A percentile compares a stretch with the other conserved stretches of the same genome.
Conservation (phyloP, 2,329 filamentous ascomycete species). For the Aureobasidium sp. region DNA sequence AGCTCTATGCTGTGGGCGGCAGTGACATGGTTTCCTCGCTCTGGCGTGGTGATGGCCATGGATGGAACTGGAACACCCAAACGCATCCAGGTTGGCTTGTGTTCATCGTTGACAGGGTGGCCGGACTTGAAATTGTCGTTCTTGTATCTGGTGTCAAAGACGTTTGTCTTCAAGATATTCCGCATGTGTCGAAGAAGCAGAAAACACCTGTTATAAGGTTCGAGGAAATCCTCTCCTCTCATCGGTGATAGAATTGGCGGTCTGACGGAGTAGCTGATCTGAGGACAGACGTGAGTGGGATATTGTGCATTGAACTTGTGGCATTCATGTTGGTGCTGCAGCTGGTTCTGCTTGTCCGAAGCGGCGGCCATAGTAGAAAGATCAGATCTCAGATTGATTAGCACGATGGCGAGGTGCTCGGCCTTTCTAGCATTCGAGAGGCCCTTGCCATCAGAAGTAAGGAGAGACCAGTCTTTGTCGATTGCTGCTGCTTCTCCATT, state of each 20-base stretch:
- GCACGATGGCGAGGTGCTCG: background rate
- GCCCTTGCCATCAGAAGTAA: conserved; percentile 2
- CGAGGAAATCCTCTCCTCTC: background rate
- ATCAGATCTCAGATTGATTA: background rate
- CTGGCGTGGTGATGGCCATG: background rate
- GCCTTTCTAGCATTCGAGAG: background rate
- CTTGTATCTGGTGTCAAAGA: background rate
- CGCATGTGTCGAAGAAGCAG: background rate
- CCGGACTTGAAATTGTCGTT: background rate
- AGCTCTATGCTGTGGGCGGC: background rate
- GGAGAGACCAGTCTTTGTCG: background rate
- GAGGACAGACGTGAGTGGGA: background rate
- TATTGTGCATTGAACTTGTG: background rate
- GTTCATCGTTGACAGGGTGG: background rate
- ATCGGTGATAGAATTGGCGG: background rate
- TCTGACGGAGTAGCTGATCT: background rate
- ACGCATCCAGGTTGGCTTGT: background rate
- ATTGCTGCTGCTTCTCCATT: background rate
- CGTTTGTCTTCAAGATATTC: background rate
- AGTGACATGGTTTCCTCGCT: background rate
- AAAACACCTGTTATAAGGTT: background rate
- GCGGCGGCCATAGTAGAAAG: background rate
- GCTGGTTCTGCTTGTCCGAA: background rate
- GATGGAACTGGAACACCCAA: too few species aligned
- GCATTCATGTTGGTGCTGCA: background rate